Conservation (phyloP, 1,284 basidiomycete species). For the Phaffia rhodozyma region DNA sequence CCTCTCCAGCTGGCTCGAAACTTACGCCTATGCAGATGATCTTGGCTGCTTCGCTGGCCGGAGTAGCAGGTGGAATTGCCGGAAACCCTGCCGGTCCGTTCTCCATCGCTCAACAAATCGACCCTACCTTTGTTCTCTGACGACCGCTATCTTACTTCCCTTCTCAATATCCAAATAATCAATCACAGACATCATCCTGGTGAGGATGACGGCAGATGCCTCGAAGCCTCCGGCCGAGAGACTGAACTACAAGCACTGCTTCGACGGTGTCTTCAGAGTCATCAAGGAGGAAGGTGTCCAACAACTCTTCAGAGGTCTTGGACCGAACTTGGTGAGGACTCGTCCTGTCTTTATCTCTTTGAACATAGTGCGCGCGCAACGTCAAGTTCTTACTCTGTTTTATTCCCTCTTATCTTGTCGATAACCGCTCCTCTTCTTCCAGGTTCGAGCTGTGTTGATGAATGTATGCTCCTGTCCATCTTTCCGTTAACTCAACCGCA, state of each 20-base stretch:
- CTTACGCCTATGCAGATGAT: slow-evolving; percentile 39
- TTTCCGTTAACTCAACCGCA: neutral
- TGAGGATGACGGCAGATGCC: slow-evolving; percentile 37
- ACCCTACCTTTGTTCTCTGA: neutral
- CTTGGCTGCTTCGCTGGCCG: slow-evolving; percentile 55
- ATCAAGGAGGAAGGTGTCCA: slow-evolving; percentile 37
- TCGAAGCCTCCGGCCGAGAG: slow-evolving; percentile 25
- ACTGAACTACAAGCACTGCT: slow-evolving; percentile 23
- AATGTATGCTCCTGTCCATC: slow-evolving; percentile 29
- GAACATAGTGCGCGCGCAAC: neutral
- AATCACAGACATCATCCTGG: slow-evolving; percentile 40
- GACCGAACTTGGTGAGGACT: slow-evolving; percentile 38
- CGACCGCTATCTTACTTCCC: neutral
- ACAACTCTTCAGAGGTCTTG: slow-evolving; percentile 38
- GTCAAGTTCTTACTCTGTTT: neutral
- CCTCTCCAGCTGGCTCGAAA: slow-evolving; percentile 11
- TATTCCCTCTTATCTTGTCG: no score
- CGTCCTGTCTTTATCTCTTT: neutral
- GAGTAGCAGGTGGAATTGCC: slow-evolving; percentile 61
- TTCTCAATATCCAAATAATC: slow-evolving; percentile 21
- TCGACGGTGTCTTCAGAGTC: slow-evolving; percentile 34
- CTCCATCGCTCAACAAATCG: neutral
- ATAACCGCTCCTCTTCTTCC: slow-evolving; percentile 18
- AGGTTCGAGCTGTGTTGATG: slow-evolving; percentile 41
- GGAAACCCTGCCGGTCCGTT: slow-evolving; percentile 52